Evolutionary conservation across 768 basidiomycete genomes (phyloP).

Genomic region (Suillus occidentalis): DNA sequence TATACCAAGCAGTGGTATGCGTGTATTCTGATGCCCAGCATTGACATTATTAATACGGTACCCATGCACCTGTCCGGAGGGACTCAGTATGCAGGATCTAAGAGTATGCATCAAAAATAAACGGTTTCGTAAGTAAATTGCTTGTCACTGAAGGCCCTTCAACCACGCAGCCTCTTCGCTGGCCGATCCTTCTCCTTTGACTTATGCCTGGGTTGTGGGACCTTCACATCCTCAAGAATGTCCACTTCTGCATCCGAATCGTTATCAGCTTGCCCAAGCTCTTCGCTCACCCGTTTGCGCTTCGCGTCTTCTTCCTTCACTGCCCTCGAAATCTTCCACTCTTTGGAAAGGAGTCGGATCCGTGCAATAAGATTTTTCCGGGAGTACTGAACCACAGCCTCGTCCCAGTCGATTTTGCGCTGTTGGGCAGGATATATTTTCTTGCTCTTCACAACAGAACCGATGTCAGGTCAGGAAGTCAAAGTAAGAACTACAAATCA

Average conservation of each 20-base stretch:
- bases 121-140: background rate
- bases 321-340: conserved; percentile 51
- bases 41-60: background rate
- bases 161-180: conserved; percentile 29
- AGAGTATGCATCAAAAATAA: conserved; percentile 2
- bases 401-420: conserved; percentile 54
- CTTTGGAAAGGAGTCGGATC: conserved; percentile 49
- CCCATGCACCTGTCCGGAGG: background rate
- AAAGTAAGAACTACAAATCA: background rate
- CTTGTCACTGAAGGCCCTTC: background rate
- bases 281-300: conserved; percentile 28
- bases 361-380: conserved; percentile 45
- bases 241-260: conserved; percentile 41
- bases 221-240: conserved; percentile 34
- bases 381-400: conserved; percentile 42
- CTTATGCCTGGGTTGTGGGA: conserved; percentile 9
- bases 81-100: background rate
- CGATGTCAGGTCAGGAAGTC: conserved; percentile 1
- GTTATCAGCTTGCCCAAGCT: conserved; percentile 20
- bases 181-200: conserved; percentile 9
- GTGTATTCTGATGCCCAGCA: background rate
- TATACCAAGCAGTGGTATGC: background rate
- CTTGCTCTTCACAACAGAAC: conserved; percentile 23
- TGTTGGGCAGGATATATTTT: conserved; percentile 36
- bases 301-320: conserved; percentile 35